phyloP scores from a whole-genome alignment of 2,329 filamentous ascomycete genomes.

The Chaetomium sp. region DNA sequence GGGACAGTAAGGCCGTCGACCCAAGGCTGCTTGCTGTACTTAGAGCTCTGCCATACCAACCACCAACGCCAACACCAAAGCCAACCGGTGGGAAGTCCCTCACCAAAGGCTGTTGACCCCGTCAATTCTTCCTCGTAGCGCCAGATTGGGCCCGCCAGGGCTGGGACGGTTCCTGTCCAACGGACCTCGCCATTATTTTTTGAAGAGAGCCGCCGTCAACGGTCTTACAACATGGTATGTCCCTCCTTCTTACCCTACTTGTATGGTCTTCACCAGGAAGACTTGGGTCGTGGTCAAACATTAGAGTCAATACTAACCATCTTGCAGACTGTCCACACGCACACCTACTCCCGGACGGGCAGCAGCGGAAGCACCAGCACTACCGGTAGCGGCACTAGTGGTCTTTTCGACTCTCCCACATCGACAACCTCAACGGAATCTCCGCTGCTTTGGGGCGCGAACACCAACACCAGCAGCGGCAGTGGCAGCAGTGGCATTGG shows the following conservation, averaged over 20 bases:
- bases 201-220: background rate
- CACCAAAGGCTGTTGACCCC: background rate
- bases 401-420: constrained; percentile 1
- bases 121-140: constrained; percentile 1
- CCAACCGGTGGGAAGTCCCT: background rate
- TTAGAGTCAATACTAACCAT: too few species aligned
- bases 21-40: background rate
- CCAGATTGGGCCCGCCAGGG: constrained; percentile 13
- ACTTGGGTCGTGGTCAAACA: too few species aligned
- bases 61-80: background rate
- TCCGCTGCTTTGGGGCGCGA: background rate
- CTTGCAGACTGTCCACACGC: too few species aligned
- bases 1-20: background rate
- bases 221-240: constrained; percentile 10
- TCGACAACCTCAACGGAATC: background rate
- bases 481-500: too few species aligned
- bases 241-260: background rate
- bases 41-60: background rate
- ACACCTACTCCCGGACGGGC: background rate
- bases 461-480: background rate
- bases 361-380: background rate
- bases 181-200: background rate
- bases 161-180: background rate
- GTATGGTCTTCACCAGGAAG: background rate
- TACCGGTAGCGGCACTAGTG: too few species aligned